These are phyloP conservation scores for Thielaviopsis musarum DNA, from an alignment of 2,329 filamentous ascomycete genomes.

Conservation along the genomic window DNA sequence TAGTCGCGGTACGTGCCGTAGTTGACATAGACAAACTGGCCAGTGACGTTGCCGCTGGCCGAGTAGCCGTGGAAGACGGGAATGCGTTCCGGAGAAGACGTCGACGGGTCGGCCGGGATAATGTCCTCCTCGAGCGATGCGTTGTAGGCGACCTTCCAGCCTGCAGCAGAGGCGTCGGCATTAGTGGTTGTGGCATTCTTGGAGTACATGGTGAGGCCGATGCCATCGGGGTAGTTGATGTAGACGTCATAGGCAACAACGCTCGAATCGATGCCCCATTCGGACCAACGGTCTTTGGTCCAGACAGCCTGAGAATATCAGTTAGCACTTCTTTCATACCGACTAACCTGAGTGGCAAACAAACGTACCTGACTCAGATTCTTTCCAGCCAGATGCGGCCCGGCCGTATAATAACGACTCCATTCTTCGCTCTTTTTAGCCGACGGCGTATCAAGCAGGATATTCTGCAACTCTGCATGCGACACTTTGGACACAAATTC, in stretches of 20 bases:
- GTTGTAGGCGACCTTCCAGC: slow-evolving; percentile 53
- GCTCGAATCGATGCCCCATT: slow-evolving; percentile 47
- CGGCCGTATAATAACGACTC: slow-evolving; percentile 63
- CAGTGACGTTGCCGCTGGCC: slow-evolving; percentile 80
- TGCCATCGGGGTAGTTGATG: slow-evolving; percentile 59
- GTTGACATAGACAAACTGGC: slow-evolving; percentile 74
- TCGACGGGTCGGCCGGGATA: slow-evolving; percentile 67
- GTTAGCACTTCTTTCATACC: not conserved
- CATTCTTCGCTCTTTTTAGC: slow-evolving; percentile 46
- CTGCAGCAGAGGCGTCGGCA: slow-evolving; percentile 18
- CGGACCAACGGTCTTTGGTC: slow-evolving; percentile 58
- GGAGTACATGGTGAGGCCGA: slow-evolving; percentile 49
- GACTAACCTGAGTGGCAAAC: too few species aligned
- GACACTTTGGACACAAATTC: slow-evolving; percentile 10
- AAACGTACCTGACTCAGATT: slow-evolving; percentile 49
- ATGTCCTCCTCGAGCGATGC: slow-evolving; percentile 74
- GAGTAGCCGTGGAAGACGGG: slow-evolving; percentile 94
- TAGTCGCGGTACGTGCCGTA: slow-evolving; percentile 79
- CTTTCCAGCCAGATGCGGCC: slow-evolving; percentile 59
- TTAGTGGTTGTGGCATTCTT: slow-evolving; percentile 21
- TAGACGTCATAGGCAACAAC: slow-evolving; percentile 61
- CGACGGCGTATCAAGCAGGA: slow-evolving; percentile 42
- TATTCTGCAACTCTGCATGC: slow-evolving; percentile 35
- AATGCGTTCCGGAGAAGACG: slow-evolving; percentile 51
- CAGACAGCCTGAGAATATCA: slow-evolving; percentile 38